Evolutionary conservation across 2,329 filamentous ascomycete genomes (phyloP).

Genomic region (Verticillium nubilum): DNA sequence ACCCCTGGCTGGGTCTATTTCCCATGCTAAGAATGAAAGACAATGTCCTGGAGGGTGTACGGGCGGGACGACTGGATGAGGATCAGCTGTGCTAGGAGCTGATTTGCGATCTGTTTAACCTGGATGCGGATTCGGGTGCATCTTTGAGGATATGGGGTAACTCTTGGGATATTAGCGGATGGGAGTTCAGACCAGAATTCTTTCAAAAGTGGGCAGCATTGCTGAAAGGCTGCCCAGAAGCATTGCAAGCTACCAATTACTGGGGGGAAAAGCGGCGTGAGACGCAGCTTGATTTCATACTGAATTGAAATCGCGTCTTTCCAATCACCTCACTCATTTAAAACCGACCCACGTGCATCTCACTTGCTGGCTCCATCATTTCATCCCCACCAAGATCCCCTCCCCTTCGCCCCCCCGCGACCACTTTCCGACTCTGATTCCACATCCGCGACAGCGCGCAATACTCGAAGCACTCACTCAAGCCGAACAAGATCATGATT

Average conservation of each 20-base stretch:
- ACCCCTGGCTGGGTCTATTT: slow-evolving; percentile 1
- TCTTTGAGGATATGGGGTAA: neutral
- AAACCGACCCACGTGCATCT: no score
- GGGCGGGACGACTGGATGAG: neutral
- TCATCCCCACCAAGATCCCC: no score
- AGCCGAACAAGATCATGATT: neutral
- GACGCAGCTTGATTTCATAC: no score
- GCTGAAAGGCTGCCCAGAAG: neutral
- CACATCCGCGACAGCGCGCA: no score
- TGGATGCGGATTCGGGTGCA: neutral
- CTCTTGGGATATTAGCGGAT: neutral
- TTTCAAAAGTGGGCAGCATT: neutral
- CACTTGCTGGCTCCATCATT: no score
- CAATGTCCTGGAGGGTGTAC: neutral
- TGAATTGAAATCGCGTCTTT: no score
- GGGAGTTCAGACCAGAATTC: neutral
- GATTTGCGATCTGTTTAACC: no score
- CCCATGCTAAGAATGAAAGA: neutral
- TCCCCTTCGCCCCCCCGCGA: no score
- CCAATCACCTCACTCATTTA: no score
- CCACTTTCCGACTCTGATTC: no score
- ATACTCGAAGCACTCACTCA: neutral
- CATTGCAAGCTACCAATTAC: neutral
- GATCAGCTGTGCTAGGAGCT: no score
- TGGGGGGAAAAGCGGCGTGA: neutral